Evolutionary conservation across 73 alveolate species (phyloP), one percentile per base, ranked within the genome.

Genomic region (Paramecium pentaurelia): DNA sequence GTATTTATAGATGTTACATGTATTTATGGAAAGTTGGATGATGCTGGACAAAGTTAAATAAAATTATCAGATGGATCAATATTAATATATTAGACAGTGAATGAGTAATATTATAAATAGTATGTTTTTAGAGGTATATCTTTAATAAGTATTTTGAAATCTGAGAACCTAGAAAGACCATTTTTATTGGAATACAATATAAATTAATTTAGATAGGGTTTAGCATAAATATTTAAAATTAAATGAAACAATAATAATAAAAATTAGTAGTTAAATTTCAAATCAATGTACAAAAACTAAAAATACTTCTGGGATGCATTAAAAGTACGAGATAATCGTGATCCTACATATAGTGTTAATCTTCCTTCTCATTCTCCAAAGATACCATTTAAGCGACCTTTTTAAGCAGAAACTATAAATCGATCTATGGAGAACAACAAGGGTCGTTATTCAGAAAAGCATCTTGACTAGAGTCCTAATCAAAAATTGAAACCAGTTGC

Each of bases 1-100:
- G 99, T 98, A 38, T 96, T 95, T 9, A 90, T 98, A 40, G 99
- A 98, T 93, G 95, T 97, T 70, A 95, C 99, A 28, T 96, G 98
- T 68, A 97, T 98, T 18, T 98, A 98, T 94, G 99, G 98, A 4
- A 49, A 94, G 86, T 30, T 94, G 90, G 93, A 38, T 71, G 77
- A 93, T 49, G 40, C 86, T 36, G 92, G 96, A 12, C 86, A 96
- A 18, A 84, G 96, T 18, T 77, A 86, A 40, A 95, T 96, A 16
- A 94, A 86, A 30, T 89, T 96, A 16, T 40, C 71, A 5, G 92
- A 84, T 37, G 94, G 93, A 27, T 86, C 94, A 2, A 90, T 92
- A 1, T 90, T 89, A 34, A 60, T 89, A 27, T 71, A 71, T 64
- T 22, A 89, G 45, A 42, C 92, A 8, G 58, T 89, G 30, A 64